Conservation (phyloP, 1,139 yeast genomes). For the Hemisphaericaspora xylofermentans region DNA sequence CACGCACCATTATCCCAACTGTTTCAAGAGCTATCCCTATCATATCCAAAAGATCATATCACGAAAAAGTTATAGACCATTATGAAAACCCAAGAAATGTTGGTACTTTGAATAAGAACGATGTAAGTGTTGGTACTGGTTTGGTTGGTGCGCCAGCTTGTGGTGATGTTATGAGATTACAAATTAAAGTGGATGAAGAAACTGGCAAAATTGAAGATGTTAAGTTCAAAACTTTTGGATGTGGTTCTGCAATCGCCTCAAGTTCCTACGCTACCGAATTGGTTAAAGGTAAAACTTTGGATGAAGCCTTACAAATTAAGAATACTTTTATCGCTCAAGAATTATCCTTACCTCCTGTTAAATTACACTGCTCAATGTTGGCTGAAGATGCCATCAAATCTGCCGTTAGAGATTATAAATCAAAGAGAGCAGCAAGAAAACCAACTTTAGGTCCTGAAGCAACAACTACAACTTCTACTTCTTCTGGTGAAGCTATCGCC, state of each 20-base stretch:
- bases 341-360: constrained; percentile 92
- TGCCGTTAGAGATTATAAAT: constrained; percentile 90
- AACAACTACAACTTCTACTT: constrained; percentile 15
- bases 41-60: constrained; percentile 43
- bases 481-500: constrained; percentile 16
- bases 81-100: constrained; percentile 96
- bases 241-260: constrained; percentile 97
- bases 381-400: constrained; percentile 98
- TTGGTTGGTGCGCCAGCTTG: constrained; percentile 99
- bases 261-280: constrained; percentile 93
- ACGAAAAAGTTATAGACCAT: constrained; percentile 84
- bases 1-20: constrained; percentile 3
- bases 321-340: constrained; percentile 93
- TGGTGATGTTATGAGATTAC: constrained; percentile 98
- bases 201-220: constrained; percentile 93
- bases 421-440: constrained; percentile 55
- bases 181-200: constrained; percentile 86
- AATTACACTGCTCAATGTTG: constrained; percentile 95
- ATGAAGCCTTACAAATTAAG: constrained; percentile 88
- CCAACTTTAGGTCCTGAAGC: constrained; percentile 58
- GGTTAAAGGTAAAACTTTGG: constrained; percentile 91
- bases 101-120: constrained; percentile 82
- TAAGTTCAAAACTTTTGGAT: constrained; percentile 96
- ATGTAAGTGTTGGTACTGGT: constrained; percentile 89
- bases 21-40: constrained; percentile 5